Evolutionary conservation across 345 rosid species (phyloP), one percentile per base, ranked within the genome.

Genomic region (Arabis hirsuta): DNA sequence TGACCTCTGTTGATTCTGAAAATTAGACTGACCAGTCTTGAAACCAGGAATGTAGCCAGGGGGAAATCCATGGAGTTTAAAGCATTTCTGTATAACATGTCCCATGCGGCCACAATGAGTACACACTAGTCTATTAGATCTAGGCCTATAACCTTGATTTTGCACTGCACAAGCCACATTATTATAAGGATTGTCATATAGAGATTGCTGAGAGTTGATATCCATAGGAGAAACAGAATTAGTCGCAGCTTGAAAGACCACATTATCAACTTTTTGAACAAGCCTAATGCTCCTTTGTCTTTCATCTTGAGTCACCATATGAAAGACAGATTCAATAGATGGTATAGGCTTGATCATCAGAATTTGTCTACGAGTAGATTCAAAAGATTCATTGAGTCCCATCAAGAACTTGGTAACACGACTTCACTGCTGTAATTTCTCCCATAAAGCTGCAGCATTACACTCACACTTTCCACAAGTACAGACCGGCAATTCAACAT

Each of bases 21-120:
- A 2, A 4, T 2, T 27, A 2, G 3, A 27, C 1, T 2, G 3
- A 27, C 0, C 0, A 4, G 4, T 2, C 2, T 2, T 2, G 3
- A 2, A 1, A 4, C 29, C 29, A 2, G 29, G 29, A 27, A 27
- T 27, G 4, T 27, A 27, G 2, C 29, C 29, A 1, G 29, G 29
- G 2, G 29, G 29, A 27, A 2, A 27, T 0, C 29, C 29, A 27
- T 27, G 29, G 29, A 27, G 29, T 27, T 27, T 27, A 4, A 27
- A 27, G 2, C 29, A 27, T 27, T 27, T 27, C 2, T 27, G 29
- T 1, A 27, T 27, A 2, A 27, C 29, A 27, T 27, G 29, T 1
- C 29, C 29, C 29, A 27, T 27, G 1, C 4, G 2, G 2, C 29
- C 29, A 27, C 29, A 27, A 2, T 27, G 29, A 27, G 29, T 27